A percentile compares a stretch with the other conserved stretches of the same genome.
Evolutionary conservation across 192 early-diverging fungal genomes (phyloP).

Genomic region (Backusella tarrabulga): DNA sequence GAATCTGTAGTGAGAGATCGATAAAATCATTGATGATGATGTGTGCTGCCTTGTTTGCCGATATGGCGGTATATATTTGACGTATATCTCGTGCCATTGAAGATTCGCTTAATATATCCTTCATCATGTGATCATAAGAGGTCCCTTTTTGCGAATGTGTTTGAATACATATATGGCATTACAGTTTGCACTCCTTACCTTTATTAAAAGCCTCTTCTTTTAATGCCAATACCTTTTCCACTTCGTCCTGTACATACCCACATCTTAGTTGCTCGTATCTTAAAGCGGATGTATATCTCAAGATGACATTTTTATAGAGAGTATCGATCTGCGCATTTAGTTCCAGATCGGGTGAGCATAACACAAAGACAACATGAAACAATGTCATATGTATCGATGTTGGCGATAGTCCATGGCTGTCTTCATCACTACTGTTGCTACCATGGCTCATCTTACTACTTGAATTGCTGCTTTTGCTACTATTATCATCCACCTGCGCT

Average conservation of each 20-base stretch:
- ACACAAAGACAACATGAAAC: slow-evolving; percentile 80
- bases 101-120: slow-evolving; percentile 50
- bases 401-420: neutral
- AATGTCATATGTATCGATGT: slow-evolving; percentile 57
- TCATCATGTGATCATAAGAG: slow-evolving; percentile 37
- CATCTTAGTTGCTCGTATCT: slow-evolving; percentile 78
- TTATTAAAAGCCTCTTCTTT: slow-evolving; percentile 60
- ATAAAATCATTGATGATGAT: slow-evolving; percentile 77
- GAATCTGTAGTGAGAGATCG: slow-evolving; percentile 70
- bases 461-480: slow-evolving; percentile 8
- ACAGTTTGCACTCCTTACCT: slow-evolving; percentile 9
- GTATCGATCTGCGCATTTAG: slow-evolving; percentile 60
- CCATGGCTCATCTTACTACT: neutral
- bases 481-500: slow-evolving; percentile 1
- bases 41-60: slow-evolving; percentile 48
- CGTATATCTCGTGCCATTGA: slow-evolving; percentile 63
- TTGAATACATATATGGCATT: too few relatives aligned
- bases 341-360: slow-evolving; percentile 51
- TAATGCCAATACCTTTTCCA: slow-evolving; percentile 69
- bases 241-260: slow-evolving; percentile 71
- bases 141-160: neutral
- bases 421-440: neutral
- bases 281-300: slow-evolving; percentile 66
- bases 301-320: slow-evolving; percentile 70
- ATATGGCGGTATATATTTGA: slow-evolving; percentile 58